Evolutionary conservation across 2,329 filamentous ascomycete genomes (phyloP).

Genomic region (Epichloe sp.): DNA sequence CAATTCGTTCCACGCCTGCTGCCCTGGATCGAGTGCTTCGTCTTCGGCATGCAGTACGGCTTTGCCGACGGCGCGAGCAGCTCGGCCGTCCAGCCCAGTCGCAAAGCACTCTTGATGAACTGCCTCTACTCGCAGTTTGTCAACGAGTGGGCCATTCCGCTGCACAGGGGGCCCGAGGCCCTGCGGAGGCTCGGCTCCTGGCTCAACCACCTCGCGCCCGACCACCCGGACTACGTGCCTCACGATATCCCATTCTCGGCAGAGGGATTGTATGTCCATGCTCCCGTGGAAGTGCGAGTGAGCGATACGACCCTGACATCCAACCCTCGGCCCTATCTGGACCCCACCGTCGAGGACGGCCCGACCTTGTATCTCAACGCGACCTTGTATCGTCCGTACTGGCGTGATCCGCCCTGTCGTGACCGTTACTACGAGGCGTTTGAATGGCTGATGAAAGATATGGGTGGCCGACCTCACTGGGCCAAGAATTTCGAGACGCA

Average conservation of each 20-base stretch:
- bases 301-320: slow-evolving; percentile 46
- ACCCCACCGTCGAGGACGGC: slow-evolving; percentile 53
- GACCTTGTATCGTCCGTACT: slow-evolving; percentile 75
- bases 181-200: slow-evolving; percentile 72
- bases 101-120: slow-evolving; percentile 81
- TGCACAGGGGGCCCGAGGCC: slow-evolving; percentile 76
- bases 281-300: slow-evolving; percentile 84
- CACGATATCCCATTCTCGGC: slow-evolving; percentile 69
- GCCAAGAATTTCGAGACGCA: slow-evolving; percentile 73
- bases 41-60: slow-evolving; percentile 95
- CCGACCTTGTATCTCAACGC: slow-evolving; percentile 83
- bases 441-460: slow-evolving; percentile 78
- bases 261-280: slow-evolving; percentile 71
- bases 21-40: slow-evolving; percentile 88
- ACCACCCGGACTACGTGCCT: slow-evolving; percentile 49
- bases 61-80: slow-evolving; percentile 59
- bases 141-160: slow-evolving; percentile 92
- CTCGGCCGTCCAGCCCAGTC: slow-evolving; percentile 66
- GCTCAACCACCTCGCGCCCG: slow-evolving; percentile 52
- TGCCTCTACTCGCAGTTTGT: slow-evolving; percentile 98
- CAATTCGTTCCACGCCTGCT: slow-evolving; percentile 68
- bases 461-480: slow-evolving; percentile 78
- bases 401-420: slow-evolving; percentile 61
- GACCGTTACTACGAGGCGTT: slow-evolving; percentile 78
- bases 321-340: slow-evolving; percentile 38